Conservation (phyloP, 768 basidiomycete species). For the Podaxis rugospora region DNA sequence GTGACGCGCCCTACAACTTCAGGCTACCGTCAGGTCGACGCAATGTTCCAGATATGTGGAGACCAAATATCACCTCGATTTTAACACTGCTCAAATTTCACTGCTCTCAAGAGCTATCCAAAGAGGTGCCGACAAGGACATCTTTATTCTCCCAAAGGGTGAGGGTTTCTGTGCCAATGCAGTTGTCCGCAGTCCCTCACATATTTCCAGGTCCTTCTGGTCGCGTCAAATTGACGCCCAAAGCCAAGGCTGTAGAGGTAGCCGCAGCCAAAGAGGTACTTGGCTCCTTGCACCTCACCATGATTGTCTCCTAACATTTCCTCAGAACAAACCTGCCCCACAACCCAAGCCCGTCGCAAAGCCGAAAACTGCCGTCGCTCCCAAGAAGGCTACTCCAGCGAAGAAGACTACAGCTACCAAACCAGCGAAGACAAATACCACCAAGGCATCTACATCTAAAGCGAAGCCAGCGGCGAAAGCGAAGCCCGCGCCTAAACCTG, state of each 20-base stretch:
- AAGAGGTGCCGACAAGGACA: slow-evolving; percentile 75
- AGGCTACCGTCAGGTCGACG: slow-evolving; percentile 14
- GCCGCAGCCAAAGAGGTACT: slow-evolving; percentile 38
- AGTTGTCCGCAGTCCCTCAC: slow-evolving; percentile 1
- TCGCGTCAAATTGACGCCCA: slow-evolving; percentile 68
- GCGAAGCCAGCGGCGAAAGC: slow-evolving; percentile 20
- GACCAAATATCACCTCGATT: slow-evolving; percentile 74
- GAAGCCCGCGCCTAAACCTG: slow-evolving; percentile 25
- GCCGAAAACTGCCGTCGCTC: slow-evolving; percentile 16
- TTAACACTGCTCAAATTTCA: slow-evolving; percentile 71
- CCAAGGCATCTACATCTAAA: slow-evolving; percentile 22
- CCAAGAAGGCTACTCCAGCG: slow-evolving; percentile 16
- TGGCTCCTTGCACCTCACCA: slow-evolving; percentile 12
- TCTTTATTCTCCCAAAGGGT: slow-evolving; percentile 91
- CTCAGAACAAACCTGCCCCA: slow-evolving; percentile 35
- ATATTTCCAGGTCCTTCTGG: slow-evolving; percentile 53
- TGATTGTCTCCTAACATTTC: slow-evolving; percentile 8
- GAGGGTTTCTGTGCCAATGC: slow-evolving; percentile 12
- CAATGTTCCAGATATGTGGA: slow-evolving; percentile 65
- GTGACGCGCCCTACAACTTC: slow-evolving; percentile 2
- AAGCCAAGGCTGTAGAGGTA: slow-evolving; percentile 34
- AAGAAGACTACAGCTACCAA: slow-evolving; percentile 26
- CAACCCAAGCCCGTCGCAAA: slow-evolving; percentile 26
- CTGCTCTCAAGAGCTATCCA: slow-evolving; percentile 80
- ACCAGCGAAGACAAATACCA: slow-evolving; percentile 19